Base-by-base conservation (phyloP, 225 moss, liverwort and hornwort species). In the Marchantia polymorpha region DNA sequence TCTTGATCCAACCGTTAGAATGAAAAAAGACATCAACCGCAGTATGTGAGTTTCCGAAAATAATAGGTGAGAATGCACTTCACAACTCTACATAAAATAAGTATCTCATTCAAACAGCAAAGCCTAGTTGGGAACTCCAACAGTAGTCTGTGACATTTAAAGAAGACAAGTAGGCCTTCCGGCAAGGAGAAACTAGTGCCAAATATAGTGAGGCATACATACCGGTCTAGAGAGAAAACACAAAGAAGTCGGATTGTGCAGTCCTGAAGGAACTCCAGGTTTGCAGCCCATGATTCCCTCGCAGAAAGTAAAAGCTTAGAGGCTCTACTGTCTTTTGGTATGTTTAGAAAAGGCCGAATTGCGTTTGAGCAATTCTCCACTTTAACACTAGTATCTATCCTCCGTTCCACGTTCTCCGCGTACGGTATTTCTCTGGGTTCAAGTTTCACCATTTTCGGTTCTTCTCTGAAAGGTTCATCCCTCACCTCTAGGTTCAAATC, bases 161-260 rank as follows among this genome's bases (percentile, higher is more conserved):
- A 7, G 16, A 59, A 55, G n/a, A 71, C 26, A 72, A 26, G 15
- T 22, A 58, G 39, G 30, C 4, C 12, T 11, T 9, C 46, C 48
- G 49, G 47, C 1, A 47, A 7, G 22, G 22, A 30, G 31, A 49
- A 23, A 71, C 2, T 49, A 47, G 23, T 71, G 31, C n/a, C 71
- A 50, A 61, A 47, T 25, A 55, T 13, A 46, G 72, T 48, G 13
- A 75, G 65, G 80, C 15, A 70, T 12, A 71, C 85, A 30, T 82
- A 91, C 91, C 95, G 92, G 84, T 95, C 95, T 52, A 95, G 84
- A 55, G 95, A 91, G 84, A 95, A 93, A 27, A 95, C 90, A 80
- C 95, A 95, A 12, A 95, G 90, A 23, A 95, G 85, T 31, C 95
- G 95, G 73, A 95, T 92, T 30, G 93, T 88, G 73, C 92, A 92